Evolutionary conservation across 768 basidiomycete genomes (phyloP).

Genomic region (Strobilomyces dryophilus): DNA sequence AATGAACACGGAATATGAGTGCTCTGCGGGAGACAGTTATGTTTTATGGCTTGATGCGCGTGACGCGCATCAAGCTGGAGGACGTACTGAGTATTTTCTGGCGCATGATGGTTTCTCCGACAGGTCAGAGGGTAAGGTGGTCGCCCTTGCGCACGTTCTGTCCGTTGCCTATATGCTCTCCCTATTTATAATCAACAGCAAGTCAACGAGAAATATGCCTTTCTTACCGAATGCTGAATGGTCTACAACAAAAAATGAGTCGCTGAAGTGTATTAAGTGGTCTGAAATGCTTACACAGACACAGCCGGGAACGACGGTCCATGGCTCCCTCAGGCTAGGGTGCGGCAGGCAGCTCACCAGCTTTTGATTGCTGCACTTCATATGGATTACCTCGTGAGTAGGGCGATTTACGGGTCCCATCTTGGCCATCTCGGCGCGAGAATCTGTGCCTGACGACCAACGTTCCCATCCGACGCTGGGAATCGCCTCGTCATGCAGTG

Average conservation of each 20-base stretch:
- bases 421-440: too few species aligned
- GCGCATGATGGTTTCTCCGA: too few species aligned
- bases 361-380: conserved; percentile 72
- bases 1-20: conserved; percentile 52
- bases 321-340: not conserved
- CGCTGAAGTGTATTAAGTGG: not conserved
- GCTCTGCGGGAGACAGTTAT: conserved; percentile 17
- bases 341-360: conserved; percentile 32
- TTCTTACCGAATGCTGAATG: conserved; percentile 45
- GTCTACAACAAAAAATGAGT: conserved; percentile 22
- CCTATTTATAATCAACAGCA: conserved; percentile 25
- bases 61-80: too few species aligned
- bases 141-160: too few species aligned
- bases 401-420: conserved; percentile 48
- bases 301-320: conserved; percentile 43
- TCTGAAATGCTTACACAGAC: conserved; percentile 11
- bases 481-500: not conserved
- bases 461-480: too few species aligned
- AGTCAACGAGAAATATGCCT: not conserved
- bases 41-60: not conserved
- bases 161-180: too few species aligned
- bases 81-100: conserved; percentile 39
- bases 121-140: conserved; percentile 46
- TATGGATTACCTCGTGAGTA: conserved; percentile 51
- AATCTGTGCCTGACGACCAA: too few species aligned